A percentile compares a stretch with the other conserved stretches of the same genome.
phyloP scores from a whole-genome alignment of 768 basidiomycete species.

The Russula emetica region DNA sequence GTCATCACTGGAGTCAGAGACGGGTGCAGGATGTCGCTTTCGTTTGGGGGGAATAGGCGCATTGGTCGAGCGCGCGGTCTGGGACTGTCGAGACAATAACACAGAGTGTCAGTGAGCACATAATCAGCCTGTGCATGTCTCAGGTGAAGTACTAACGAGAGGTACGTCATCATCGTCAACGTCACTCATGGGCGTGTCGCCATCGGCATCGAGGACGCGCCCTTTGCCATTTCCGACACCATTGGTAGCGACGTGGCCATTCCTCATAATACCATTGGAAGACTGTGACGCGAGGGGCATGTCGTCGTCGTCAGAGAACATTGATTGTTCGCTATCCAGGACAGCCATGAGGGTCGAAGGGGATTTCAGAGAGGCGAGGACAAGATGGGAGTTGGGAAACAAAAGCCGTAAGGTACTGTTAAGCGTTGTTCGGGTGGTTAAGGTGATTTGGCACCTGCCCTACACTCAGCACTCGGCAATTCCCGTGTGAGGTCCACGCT shows the following conservation, averaged over 20 bases:
- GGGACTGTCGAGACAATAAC: slow-evolving; percentile 44
- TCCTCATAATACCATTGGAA: slow-evolving; percentile 32
- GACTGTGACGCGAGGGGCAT: slow-evolving; percentile 45
- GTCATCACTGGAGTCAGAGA: slow-evolving; percentile 41
- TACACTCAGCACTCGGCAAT: slow-evolving; percentile 37
- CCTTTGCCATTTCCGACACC: slow-evolving; percentile 34
- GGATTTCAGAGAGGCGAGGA: slow-evolving; percentile 6
- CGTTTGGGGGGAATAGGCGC: slow-evolving; percentile 39
- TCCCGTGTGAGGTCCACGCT: background rate
- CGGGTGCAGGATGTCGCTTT: slow-evolving; percentile 15
- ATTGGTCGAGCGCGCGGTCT: slow-evolving; percentile 43
- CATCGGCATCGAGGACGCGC: slow-evolving; percentile 38
- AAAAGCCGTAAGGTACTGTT: slow-evolving; percentile 26
- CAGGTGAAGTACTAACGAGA: slow-evolving; percentile 48
- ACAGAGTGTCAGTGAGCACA: background rate
- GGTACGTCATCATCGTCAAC: slow-evolving; percentile 58
- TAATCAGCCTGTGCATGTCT: background rate
- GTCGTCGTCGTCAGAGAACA: slow-evolving; percentile 57
- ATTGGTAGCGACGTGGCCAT: slow-evolving; percentile 44
- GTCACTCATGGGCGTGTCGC: slow-evolving; percentile 55
- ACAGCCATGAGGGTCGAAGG: slow-evolving; percentile 6
- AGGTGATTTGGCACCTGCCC: slow-evolving; percentile 50
- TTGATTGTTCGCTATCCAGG: slow-evolving; percentile 39
- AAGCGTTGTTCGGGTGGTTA: slow-evolving; percentile 27
- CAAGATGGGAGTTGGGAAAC: slow-evolving; percentile 19